phyloP scores from a whole-genome alignment of 768 basidiomycete genomes.

The Guyanaporus albipodus region DNA sequence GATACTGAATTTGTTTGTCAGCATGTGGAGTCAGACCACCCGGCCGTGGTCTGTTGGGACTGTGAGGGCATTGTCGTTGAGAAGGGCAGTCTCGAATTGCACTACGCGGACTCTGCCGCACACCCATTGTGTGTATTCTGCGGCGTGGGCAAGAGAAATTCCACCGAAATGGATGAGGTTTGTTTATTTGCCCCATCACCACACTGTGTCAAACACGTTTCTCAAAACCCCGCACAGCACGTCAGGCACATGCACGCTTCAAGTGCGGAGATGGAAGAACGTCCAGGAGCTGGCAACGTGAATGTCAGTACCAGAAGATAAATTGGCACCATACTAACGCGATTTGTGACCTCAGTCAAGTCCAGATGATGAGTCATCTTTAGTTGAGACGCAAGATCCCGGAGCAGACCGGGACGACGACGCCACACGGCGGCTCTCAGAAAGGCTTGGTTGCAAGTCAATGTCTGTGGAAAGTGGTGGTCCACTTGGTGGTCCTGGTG shows the following conservation, averaged over 20 bases:
- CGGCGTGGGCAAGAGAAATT: conserved; percentile 12
- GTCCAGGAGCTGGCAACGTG: neutral
- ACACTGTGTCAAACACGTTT: neutral
- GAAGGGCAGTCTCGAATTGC: conserved; percentile 14
- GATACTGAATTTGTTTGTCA: conserved; percentile 1
- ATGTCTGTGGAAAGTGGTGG: neutral
- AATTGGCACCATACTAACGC: conserved; percentile 2
- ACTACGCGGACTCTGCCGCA: conserved; percentile 20
- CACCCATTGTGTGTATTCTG: conserved; percentile 23
- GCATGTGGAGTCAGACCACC: conserved; percentile 24
- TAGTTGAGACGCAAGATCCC: neutral
- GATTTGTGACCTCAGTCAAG: conserved; percentile 2
- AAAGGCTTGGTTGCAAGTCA: neutral
- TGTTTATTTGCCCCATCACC: conserved; percentile 2
- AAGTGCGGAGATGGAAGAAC: conserved; percentile 1
- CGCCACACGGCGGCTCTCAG: neutral
- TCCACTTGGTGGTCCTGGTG: neutral
- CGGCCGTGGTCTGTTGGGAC: conserved; percentile 29
- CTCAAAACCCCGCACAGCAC: conserved; percentile 18
- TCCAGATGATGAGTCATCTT: neutral
- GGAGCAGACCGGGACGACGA: conserved; percentile 2
- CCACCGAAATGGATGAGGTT: conserved; percentile 21
- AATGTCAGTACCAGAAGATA: neutral
- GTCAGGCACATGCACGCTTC: conserved; percentile 13
- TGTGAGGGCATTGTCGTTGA: conserved; percentile 26